Evolutionary conservation across 768 basidiomycete species (phyloP).

Genomic region (Psilocybe subaeruginosa): DNA sequence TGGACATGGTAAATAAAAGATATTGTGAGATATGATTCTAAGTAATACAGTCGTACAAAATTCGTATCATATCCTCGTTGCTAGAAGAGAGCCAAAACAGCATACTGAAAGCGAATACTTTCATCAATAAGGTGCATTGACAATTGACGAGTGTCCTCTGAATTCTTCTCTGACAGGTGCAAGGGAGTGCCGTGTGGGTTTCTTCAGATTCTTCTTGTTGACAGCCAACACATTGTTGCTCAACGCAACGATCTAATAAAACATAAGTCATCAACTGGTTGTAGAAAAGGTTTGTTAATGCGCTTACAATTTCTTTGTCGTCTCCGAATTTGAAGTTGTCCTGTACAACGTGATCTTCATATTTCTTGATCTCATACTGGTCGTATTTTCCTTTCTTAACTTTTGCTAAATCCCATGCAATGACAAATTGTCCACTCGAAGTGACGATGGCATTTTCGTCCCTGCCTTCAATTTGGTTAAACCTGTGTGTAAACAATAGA

Average conservation of each 20-base stretch:
- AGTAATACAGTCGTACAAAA: background rate
- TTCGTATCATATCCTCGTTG: conserved; percentile 1
- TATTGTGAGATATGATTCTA: conserved; percentile 8
- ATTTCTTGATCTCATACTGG: conserved; percentile 96
- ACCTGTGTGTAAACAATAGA: conserved; percentile 49
- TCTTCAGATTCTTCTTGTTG: conserved; percentile 91
- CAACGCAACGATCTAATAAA: conserved; percentile 86
- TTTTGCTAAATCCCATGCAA: conserved; percentile 97
- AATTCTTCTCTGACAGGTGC: conserved; percentile 34
- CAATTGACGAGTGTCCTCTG: conserved; percentile 62
- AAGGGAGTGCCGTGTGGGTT: conserved; percentile 78
- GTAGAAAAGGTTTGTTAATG: background rate
- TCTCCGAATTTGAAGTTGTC: conserved; percentile 98
- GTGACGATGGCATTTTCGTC: conserved; percentile 96
- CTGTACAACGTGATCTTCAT: conserved; percentile 92
- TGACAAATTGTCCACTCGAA: conserved; percentile 87
- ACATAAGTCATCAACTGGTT: background rate
- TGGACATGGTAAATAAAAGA: conserved; percentile 14
- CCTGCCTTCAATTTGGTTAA: conserved; percentile 88
- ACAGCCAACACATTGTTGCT: conserved; percentile 92
- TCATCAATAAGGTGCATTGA: conserved; percentile 63
- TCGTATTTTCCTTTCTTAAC: conserved; percentile 91
- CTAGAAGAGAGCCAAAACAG: background rate
- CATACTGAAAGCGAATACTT: conserved; percentile 14
- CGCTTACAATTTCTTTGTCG: conserved; percentile 90